phyloP scores from a whole-genome alignment of 73 alveolate genomes.

The Symbiodinium pilosum region DNA sequence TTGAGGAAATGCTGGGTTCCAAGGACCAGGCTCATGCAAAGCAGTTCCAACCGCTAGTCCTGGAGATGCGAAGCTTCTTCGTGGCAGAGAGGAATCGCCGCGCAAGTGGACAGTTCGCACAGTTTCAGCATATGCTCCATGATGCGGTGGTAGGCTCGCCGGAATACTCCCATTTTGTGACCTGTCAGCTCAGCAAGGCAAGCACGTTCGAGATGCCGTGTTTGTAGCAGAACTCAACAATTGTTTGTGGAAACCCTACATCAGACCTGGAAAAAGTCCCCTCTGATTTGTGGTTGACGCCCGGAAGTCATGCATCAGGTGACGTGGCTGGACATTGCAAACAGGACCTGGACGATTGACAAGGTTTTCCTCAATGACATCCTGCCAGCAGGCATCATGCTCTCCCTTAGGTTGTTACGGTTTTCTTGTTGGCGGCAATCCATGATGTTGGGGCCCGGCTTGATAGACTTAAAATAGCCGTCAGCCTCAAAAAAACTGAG shows the following conservation, averaged over 20 bases:
- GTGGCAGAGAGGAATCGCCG: conserved; percentile 3
- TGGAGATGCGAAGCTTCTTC: conserved; percentile 45
- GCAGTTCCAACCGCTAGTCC: neutral
- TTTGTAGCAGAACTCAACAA: no score
- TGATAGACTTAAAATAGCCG: no score
- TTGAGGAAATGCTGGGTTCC: conserved; percentile 9
- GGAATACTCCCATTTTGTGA: no score
- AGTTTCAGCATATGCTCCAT: conserved; percentile 1
- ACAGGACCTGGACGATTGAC: conserved; percentile 59
- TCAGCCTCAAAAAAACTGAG: no score
- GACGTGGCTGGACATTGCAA: conserved; percentile 43
- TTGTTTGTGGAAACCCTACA: no score
- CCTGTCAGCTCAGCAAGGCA: no score
- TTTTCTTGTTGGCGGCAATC: no score
- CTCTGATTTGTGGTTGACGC: no score
- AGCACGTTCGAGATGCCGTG: no score
- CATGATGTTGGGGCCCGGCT: no score
- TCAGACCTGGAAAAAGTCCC: no score
- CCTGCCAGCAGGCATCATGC: conserved; percentile 72
- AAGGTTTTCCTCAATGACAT: conserved; percentile 48
- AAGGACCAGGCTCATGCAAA: neutral
- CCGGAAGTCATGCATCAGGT: neutral
- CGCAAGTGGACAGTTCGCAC: conserved; percentile 16
- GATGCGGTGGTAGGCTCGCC: conserved; percentile 33
- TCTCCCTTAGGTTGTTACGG: no score